Conservation (phyloP, 495 filamentous ascomycete genomes). For the Immersiella caudata region DNA sequence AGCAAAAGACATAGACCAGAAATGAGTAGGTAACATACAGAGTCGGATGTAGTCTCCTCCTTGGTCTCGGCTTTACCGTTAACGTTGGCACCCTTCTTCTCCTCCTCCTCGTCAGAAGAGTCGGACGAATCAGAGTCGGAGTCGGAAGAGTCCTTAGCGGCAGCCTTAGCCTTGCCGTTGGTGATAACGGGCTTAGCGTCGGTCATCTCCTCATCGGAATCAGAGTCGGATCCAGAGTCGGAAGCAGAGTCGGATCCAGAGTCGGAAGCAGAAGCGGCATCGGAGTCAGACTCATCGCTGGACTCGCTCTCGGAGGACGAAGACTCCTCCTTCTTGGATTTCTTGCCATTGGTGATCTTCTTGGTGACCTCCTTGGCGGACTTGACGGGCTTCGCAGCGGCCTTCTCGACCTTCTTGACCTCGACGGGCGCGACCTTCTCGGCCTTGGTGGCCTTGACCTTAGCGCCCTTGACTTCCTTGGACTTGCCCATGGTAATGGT, state of each 20-base stretch:
- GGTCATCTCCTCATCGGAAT: slow-evolving; percentile 54
- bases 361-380: slow-evolving; percentile 50
- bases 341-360: slow-evolving; percentile 29
- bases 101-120: slow-evolving; percentile 20
- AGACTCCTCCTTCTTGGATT: slow-evolving; percentile 33
- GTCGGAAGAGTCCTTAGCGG: slow-evolving; percentile 33
- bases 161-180: slow-evolving; percentile 41
- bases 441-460: slow-evolving; percentile 47
- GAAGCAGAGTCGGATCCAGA: slow-evolving; percentile 37
- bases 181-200: slow-evolving; percentile 47
- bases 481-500: slow-evolving; percentile 57
- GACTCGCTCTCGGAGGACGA: slow-evolving; percentile 22
- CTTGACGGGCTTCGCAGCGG: slow-evolving; percentile 48
- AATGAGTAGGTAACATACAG: slow-evolving; percentile 17
- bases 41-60: slow-evolving; percentile 47
- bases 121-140: slow-evolving; percentile 38
- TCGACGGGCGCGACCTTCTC: slow-evolving; percentile 53
- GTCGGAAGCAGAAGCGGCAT: neutral
- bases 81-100: slow-evolving; percentile 46
- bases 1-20: slow-evolving; percentile 30
- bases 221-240: slow-evolving; percentile 42
- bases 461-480: slow-evolving; percentile 53
- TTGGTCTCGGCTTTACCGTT: slow-evolving; percentile 37
- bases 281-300: slow-evolving; percentile 6
- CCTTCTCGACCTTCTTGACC: slow-evolving; percentile 54